Evolutionary conservation across 140 eudicot species (phyloP).

Genomic region (Anethum foeniculum): DNA sequence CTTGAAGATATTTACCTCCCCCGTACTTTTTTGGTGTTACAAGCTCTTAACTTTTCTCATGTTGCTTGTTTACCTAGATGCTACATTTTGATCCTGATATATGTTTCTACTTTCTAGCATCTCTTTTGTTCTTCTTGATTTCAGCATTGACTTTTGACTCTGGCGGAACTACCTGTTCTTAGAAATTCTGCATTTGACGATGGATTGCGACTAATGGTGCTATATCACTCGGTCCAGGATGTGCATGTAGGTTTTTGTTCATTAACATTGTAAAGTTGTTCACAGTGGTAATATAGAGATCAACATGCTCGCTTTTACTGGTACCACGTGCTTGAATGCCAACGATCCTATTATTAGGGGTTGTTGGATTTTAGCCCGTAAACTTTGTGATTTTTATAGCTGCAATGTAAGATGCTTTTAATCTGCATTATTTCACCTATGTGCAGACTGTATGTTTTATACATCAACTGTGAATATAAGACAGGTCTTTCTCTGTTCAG

Average conservation of each 20-base stretch:
- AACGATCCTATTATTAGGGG: not conserved
- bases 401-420: not conserved
- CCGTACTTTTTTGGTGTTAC: not conserved
- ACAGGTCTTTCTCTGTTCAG: no score
- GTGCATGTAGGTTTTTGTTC: not conserved
- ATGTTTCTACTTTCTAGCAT: not conserved
- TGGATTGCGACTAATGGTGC: not conserved
- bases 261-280: constrained; percentile 1
- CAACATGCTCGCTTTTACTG: not conserved
- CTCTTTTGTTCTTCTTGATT: not conserved
- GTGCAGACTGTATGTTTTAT: no score
- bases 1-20: not conserved
- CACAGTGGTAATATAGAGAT: not conserved
- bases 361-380: not conserved
- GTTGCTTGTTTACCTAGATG: not conserved
- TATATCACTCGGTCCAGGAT: not conserved
- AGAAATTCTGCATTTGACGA: not conserved
- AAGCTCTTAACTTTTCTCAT: not conserved
- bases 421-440: no score
- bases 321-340: not conserved
- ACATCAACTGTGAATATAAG: no score
- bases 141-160: not conserved
- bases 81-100: not conserved
- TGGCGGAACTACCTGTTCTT: constrained; percentile 1
- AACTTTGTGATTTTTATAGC: not conserved